Evolutionary conservation across 345 rosid species (phyloP), one percentile per base, ranked within the genome.

Genomic region (Eucalyptus leucophloia): DNA sequence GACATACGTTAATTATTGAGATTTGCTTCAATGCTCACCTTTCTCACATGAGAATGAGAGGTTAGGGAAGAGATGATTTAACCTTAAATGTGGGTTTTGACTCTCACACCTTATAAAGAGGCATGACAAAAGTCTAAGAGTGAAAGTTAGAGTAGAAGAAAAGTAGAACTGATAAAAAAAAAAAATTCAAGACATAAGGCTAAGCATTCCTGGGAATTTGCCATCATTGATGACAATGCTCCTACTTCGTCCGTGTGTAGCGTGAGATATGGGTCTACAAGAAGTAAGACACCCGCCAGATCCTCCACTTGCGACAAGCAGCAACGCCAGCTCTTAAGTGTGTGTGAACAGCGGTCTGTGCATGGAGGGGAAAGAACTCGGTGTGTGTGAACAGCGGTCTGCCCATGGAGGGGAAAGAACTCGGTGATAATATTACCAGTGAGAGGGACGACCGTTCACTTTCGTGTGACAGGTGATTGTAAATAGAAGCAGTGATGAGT

Each of bases 241-340:
- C 99, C 98, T 58, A 98, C 99, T 89, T 98, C 99, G 28, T 98
- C 98, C 87, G 94, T 97, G 98, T 96, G 96, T 92, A 98, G 99
- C 85, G 96, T 97, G 92, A 97, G 99, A 92, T 95, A 98, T 86
- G 99, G 99, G 86, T 95, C 94, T 87, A 51, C 94, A 86, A 90
- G 96, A 89, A 94, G 95, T 92, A 92, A 96, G 89, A 95, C 96
- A 5, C 88, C 96, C 95, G 37, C 92, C 95, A 21, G 99, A 96
- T 90, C 97, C 99, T 32, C 99, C 99, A 49, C 91, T 95, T 23
- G 99, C 98, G 80, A 96, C 99, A 28, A 97, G 98, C 94, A 98
- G 98, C 91, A 97, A 96, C 17, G 50, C 6, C 6, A 49, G 16
- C 16, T 49, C 6, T 49, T 98, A 97, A 93, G 89, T 96, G 88